Evolutionary conservation across 2,329 filamentous ascomycete species (phyloP), one percentile per base, ranked within the genome.

Genomic region (Botrytis elliptica): DNA sequence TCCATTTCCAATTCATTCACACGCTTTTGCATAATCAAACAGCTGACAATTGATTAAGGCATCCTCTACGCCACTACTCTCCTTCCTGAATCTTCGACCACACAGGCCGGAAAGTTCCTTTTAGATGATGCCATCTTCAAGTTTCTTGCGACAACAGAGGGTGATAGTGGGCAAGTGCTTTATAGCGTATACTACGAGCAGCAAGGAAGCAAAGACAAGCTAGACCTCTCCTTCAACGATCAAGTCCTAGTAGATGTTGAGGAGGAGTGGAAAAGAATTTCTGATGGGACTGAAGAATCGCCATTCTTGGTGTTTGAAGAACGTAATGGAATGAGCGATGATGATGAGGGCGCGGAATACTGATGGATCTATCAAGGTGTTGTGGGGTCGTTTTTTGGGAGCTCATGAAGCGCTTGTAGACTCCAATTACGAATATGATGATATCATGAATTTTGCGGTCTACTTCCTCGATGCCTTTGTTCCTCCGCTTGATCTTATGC

Each of bases 231-330:
- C 0, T 93, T 97, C 76, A 89, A 94, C 78, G 95, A 98, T 77
- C 80, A 83, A 0, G 84, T 90, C 2, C 82, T 98, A 16, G 87
- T 89, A 10, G 82, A 88, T 40, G 92, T 97, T 2, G 88, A 88
- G 74, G 82, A 87, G 16, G 89, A 90, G 10, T 98, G 95, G 94
- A 85, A 87, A n/a, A 71, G 68, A 75, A 84, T 88, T 77, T 84
- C 85, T 29, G 83, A 84, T 29, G 81, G 79, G 18, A 74, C 73
- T 36, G 66, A 74, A 33, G 38, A 65, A n/a, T 76, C 16, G 70
- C 75, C 40, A 82, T 98, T 96, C 79, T 90, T 98, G 88, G 85
- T 87, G 33, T 97, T 97, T 81, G 88, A 91, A 67, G 92, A 96
- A 74, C 87, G 93, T 38, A 91, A 94, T 80, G 87, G 85, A 22